Evolutionary conservation across 257 asterid genomes (phyloP).

Genomic region (Salvia rosmarinus): DNA sequence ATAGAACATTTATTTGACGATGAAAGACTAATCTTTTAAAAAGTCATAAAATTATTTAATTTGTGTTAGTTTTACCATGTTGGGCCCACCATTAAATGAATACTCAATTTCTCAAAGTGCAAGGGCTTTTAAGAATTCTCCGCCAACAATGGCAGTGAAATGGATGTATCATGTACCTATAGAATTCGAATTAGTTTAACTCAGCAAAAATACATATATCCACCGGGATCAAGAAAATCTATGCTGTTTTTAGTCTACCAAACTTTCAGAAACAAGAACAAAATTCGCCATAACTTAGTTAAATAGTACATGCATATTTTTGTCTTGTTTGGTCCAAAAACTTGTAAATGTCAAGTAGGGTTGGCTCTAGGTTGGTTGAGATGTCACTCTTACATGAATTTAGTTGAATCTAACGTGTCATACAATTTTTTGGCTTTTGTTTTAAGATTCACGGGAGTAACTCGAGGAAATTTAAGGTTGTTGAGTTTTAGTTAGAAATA

Average conservation of each 20-base stretch:
- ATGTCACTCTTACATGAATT: background rate
- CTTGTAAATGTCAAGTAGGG: slow-evolving; percentile 29
- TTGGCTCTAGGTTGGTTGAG: slow-evolving; percentile 31
- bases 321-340: slow-evolving; percentile 7
- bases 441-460: background rate
- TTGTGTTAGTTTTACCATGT: background rate
- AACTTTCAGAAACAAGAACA: background rate
- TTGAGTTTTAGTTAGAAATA: slow-evolving; percentile 8
- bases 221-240: background rate
- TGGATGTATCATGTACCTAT: too few relatives aligned
- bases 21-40: background rate
- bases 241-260: background rate
- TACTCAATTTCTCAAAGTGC: background rate
- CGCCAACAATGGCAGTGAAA: too few relatives aligned
- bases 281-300: slow-evolving; percentile 3
- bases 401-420: background rate
- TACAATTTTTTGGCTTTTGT: background rate
- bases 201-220: background rate
- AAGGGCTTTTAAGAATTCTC: background rate
- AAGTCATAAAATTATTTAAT: background rate
- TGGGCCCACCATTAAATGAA: background rate
- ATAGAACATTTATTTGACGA: too few relatives aligned
- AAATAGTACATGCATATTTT: background rate
- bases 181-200: background rate
- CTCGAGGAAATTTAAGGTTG: slow-evolving; percentile 22